phyloP scores from a whole-genome alignment of 352 stramenopile genomes.

The Blastocystis sp. region DNA sequence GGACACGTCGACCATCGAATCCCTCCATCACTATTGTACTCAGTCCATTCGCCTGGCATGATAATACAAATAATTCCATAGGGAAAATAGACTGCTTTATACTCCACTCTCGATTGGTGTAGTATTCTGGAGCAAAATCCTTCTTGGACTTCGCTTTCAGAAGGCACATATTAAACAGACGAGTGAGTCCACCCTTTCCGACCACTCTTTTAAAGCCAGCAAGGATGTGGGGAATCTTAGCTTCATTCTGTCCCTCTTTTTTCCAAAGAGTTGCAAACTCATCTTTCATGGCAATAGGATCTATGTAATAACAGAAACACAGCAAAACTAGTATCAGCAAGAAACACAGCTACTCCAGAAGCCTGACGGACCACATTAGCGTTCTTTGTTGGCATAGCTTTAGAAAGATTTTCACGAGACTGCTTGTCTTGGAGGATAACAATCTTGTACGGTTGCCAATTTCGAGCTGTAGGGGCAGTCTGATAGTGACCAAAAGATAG shows the following conservation, averaged over 20 bases:
- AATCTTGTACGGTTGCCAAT: constrained; percentile 62
- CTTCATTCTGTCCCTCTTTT: neutral
- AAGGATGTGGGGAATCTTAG: neutral
- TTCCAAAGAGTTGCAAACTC: neutral
- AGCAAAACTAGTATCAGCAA: neutral
- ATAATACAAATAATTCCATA: constrained; percentile 26
- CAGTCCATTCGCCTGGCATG: constrained; percentile 45
- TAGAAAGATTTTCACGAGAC: neutral
- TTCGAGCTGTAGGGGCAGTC: constrained; percentile 42
- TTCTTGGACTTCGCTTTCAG: constrained; percentile 26
- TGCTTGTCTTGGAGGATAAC: constrained; percentile 21
- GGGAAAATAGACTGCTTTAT: constrained; percentile 52
- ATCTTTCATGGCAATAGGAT: neutral
- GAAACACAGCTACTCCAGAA: constrained; percentile 41
- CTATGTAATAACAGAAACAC: neutral
- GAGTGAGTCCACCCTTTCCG: neutral
- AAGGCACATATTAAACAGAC: neutral
- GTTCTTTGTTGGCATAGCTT: constrained; percentile 23
- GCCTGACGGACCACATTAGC: constrained; percentile 6
- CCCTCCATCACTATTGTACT: constrained; percentile 30
- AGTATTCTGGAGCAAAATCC: constrained; percentile 7
- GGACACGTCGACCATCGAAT: constrained; percentile 21
- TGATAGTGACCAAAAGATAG: neutral
- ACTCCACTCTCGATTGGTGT: constrained; percentile 54
- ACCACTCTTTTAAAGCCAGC: neutral